phyloP scores from a whole-genome alignment of 495 filamentous ascomycete species.

The Penicillium riverlandense region DNA sequence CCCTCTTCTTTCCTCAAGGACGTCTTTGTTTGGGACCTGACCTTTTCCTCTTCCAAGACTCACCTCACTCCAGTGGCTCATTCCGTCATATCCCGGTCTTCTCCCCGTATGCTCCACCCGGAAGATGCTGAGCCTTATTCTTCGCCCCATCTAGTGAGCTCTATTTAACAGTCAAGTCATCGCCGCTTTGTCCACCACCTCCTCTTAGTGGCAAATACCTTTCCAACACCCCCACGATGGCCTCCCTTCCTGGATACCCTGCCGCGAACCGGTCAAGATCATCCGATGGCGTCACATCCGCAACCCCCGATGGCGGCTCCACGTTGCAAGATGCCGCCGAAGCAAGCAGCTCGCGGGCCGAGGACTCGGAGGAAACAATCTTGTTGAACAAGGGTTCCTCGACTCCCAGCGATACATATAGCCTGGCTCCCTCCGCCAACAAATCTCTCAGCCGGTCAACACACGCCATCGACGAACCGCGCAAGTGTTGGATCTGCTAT shows the following conservation, averaged over 20 bases:
- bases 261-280: constrained; percentile 22
- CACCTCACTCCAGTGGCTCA: not conserved
- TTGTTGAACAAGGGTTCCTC: constrained; percentile 31
- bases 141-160: not conserved
- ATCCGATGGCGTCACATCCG: constrained; percentile 20
- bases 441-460: constrained; percentile 12
- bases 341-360: constrained; percentile 3
- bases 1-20: not conserved
- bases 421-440: constrained; percentile 5
- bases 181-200: not conserved
- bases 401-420: constrained; percentile 9
- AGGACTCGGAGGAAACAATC: constrained; percentile 32
- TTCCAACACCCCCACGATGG: constrained; percentile 20
- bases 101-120: not conserved
- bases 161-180: not conserved
- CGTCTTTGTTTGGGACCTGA: not conserved
- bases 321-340: constrained; percentile 1
- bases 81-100: not conserved
- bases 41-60: too few relatives aligned
- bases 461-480: constrained; percentile 36
- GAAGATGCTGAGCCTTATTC: constrained; percentile 5
- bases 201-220: not conserved
- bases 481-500: constrained; percentile 92
- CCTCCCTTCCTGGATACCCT: constrained; percentile 29
- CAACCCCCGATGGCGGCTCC: constrained; percentile 12